Percentiles rank a stretch among this genome's conserved stretches.
These are phyloP conservation scores for Daldinia vernicosa DNA, from an alignment of 495 filamentous ascomycete species.

Conservation along the genomic window DNA sequence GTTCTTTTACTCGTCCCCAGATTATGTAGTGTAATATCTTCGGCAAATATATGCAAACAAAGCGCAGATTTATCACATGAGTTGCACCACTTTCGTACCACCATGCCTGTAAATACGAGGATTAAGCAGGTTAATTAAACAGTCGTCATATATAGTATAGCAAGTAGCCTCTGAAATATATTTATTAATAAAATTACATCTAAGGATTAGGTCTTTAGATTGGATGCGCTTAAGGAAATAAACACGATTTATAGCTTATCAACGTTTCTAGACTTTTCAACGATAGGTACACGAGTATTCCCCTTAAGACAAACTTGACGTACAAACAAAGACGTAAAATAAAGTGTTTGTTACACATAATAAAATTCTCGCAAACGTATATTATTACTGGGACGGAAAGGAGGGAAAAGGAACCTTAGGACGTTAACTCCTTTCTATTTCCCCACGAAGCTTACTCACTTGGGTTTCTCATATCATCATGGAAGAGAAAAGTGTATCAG, in stretches of 20 bases:
- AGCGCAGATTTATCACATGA: neutral
- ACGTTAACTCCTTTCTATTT: neutral
- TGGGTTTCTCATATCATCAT: too few relatives aligned
- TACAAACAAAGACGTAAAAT: too few relatives aligned
- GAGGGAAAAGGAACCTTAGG: neutral
- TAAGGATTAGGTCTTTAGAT: too few relatives aligned
- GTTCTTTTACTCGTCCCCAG: neutral
- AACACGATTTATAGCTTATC: too few relatives aligned
- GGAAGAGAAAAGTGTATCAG: too few relatives aligned
- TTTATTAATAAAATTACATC: too few relatives aligned
- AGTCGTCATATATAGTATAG: too few relatives aligned
- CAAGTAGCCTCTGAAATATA: too few relatives aligned
- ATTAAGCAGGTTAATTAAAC: neutral
- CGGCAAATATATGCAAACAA: neutral
- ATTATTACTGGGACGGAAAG: neutral
- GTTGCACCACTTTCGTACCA: neutral
- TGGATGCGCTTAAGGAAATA: too few relatives aligned
- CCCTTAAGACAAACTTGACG: too few relatives aligned
- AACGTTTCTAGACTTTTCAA: too few relatives aligned
- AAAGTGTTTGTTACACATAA: neutral
- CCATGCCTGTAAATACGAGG: neutral
- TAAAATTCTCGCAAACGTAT: neutral
- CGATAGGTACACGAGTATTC: too few relatives aligned
- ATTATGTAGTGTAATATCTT: neutral
- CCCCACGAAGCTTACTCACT: neutral